Percentiles rank a stretch among this genome's conserved stretches.
These are phyloP conservation scores for Boletus reticuloceps DNA, from an alignment of 768 basidiomycete species.

Conservation along the genomic window DNA sequence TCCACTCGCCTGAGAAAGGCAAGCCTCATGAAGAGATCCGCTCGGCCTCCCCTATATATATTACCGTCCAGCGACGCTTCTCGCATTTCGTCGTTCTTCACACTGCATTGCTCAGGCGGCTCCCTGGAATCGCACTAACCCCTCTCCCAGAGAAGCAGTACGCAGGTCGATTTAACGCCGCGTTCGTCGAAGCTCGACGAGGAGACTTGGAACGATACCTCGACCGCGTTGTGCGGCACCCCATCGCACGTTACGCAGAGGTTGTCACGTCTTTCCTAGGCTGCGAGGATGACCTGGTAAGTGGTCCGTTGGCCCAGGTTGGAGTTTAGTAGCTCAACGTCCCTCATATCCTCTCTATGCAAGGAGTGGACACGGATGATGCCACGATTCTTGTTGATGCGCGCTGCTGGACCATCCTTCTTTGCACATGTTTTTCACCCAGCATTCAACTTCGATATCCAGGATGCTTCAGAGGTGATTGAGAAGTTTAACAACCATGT, in stretches of 20 bases:
- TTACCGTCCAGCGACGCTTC: constrained; percentile 80
- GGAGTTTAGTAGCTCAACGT: neutral
- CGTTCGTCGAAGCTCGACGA: constrained; percentile 79
- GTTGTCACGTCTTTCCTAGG: constrained; percentile 77
- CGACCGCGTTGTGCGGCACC: constrained; percentile 65
- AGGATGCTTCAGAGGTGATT: constrained; percentile 60
- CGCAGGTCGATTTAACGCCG: constrained; percentile 72
- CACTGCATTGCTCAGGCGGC: constrained; percentile 60
- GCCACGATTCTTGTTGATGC: constrained; percentile 57
- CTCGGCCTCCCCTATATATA: constrained; percentile 43
- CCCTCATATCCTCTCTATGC: neutral
- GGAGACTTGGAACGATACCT: constrained; percentile 83
- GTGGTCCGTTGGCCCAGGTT: constrained; percentile 26
- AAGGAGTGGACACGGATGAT: constrained; percentile 73
- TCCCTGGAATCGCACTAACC: constrained; percentile 77
- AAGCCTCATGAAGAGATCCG: constrained; percentile 18
- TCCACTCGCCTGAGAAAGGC: constrained; percentile 15
- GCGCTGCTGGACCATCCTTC: constrained; percentile 71
- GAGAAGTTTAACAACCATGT: constrained; percentile 66
- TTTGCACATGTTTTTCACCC: constrained; percentile 82
- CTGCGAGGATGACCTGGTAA: constrained; percentile 71
- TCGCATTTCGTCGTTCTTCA: constrained; percentile 83
- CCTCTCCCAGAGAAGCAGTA: constrained; percentile 87
- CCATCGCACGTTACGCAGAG: constrained; percentile 75
- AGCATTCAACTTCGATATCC: constrained; percentile 75